Evolutionary conservation across 345 rosid species (phyloP).

Genomic region (Ceriops decandra): DNA sequence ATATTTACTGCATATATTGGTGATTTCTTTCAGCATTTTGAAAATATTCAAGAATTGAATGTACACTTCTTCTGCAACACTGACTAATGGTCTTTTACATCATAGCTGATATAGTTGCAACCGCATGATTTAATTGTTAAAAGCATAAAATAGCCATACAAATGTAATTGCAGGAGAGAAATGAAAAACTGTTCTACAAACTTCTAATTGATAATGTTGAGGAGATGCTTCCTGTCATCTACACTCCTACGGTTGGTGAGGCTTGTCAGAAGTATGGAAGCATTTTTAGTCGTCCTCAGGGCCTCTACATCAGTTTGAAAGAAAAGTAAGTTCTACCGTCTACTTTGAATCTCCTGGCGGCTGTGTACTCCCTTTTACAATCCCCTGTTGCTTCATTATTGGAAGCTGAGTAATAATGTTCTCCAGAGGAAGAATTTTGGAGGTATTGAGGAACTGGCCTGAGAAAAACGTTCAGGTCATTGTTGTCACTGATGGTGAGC

Average conservation of each 20-base stretch:
- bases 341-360: not conserved
- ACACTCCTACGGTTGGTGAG: conserved; percentile 98
- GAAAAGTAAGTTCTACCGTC: not conserved
- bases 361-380: not conserved
- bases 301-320: conserved; percentile 1
- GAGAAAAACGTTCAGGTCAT: conserved; percentile 1
- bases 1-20: too few species aligned
- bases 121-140: not conserved
- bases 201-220: conserved; percentile 86
- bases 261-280: conserved; percentile 29
- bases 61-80: not conserved
- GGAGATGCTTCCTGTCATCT: conserved; percentile 91
- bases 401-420: not conserved
- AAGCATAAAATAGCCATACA: not conserved
- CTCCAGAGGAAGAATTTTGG: not conserved
- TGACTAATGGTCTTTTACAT: not conserved
- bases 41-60: not conserved
- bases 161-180: conserved; percentile 58
- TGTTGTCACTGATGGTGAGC: conserved; percentile 5
- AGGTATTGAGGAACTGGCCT: conserved; percentile 3
- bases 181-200: conserved; percentile 82
- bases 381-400: not conserved
- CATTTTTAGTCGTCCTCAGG: not conserved
- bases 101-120: not conserved
- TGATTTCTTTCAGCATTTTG: not conserved